Conservation (phyloP, 148 eudicot genomes). For the Nepenthes mirabilis region DNA sequence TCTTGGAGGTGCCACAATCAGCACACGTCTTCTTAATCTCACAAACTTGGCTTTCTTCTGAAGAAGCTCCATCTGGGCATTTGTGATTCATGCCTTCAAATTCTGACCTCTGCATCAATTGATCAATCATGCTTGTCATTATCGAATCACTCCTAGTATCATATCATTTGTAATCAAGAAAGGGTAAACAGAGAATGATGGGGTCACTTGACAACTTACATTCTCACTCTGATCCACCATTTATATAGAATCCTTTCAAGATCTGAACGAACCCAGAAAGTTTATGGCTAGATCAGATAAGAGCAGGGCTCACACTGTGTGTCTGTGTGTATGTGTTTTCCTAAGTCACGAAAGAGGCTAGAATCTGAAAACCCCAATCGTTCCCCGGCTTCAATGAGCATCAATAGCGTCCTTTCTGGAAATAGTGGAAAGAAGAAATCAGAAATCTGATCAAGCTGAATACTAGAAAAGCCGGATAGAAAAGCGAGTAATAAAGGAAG, state of each 20-base stretch:
- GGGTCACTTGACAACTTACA: constrained; percentile 44
- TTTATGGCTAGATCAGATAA: constrained; percentile 3
- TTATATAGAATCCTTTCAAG: constrained; percentile 1
- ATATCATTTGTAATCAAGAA: neutral
- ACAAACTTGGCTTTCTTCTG: constrained; percentile 27
- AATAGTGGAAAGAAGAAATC: neutral
- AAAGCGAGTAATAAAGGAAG: too few species aligned
- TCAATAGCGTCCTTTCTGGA: neutral
- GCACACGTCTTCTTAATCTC: constrained; percentile 46
- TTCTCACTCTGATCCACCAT: constrained; percentile 71
- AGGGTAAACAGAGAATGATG: constrained; percentile 2
- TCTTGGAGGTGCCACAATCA: constrained; percentile 90
- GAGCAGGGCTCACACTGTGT: neutral
- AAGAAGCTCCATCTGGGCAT: constrained; percentile 26
- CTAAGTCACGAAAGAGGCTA: neutral
- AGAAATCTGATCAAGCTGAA: neutral
- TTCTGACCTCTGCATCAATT: constrained; percentile 32
- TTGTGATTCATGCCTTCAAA: constrained; percentile 38
- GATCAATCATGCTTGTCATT: constrained; percentile 5
- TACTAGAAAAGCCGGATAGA: neutral
- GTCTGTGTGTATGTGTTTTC: too few species aligned
- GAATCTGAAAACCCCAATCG: neutral
- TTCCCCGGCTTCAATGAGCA: neutral
- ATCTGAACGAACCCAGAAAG: constrained; percentile 25
- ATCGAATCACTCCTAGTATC: neutral